A percentile compares a stretch with the other conserved stretches of the same genome.
phyloP scores from a whole-genome alignment of 345 rosid species.

The Isatis tinctoria region DNA sequence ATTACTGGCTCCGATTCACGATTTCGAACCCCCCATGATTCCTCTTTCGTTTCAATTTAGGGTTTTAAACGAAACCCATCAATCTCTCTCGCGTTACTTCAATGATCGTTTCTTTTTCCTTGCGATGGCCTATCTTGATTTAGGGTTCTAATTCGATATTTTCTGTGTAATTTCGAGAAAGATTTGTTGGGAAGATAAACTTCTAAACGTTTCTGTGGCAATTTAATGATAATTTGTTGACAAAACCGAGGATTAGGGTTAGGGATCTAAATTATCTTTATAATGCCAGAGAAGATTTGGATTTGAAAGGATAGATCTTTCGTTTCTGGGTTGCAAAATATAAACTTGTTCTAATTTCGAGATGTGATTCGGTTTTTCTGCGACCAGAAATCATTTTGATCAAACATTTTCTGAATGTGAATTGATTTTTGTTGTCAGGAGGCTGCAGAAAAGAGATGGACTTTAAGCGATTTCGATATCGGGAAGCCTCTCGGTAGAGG shows the following conservation, averaged over 20 bases:
- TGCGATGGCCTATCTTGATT: too few species aligned
- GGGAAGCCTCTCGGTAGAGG: constrained; percentile 96
- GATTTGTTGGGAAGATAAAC: neutral
- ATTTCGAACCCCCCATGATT: constrained; percentile 1
- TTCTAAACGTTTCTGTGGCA: neutral
- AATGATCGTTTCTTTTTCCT: too few species aligned
- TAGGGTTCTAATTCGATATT: neutral
- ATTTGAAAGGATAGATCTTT: too few species aligned
- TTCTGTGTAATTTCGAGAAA: neutral
- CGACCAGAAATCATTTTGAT: neutral
- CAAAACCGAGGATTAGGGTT: too few species aligned
- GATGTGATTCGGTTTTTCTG: neutral
- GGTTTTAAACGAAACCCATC: neutral
- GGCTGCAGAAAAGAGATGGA: constrained; percentile 69
- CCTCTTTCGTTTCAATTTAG: neutral
- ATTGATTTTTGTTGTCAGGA: constrained; percentile 37
- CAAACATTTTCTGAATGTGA: neutral
- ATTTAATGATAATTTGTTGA: neutral
- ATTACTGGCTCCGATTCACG: neutral
- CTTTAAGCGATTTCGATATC: constrained; percentile 69
- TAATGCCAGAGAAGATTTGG: too few species aligned
- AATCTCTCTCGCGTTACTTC: neutral
- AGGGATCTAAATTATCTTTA: too few species aligned
- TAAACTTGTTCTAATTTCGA: too few species aligned
- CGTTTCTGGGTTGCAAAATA: too few species aligned